phyloP scores from a whole-genome alignment of 306 rosid species.

The Acacia acuminata region DNA sequence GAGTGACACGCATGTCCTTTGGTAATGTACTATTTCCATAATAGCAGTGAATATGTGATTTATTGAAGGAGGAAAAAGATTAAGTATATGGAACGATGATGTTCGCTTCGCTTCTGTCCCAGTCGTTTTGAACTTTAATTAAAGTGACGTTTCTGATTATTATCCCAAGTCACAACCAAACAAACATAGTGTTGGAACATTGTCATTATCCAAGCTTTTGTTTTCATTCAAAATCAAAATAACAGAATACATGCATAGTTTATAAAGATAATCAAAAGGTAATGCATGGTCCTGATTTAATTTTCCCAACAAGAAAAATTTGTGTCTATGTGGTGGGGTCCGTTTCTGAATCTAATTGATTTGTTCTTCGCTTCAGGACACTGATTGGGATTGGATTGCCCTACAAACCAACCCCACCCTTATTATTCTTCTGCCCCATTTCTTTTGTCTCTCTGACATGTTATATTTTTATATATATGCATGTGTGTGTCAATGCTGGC shows the following conservation, averaged over 20 bases:
- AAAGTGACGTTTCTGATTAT: neutral
- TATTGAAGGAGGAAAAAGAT: neutral
- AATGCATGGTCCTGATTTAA: neutral
- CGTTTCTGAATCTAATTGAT: neutral
- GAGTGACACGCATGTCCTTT: neutral
- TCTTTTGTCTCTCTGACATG: neutral
- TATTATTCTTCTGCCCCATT: neutral
- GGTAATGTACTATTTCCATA: neutral
- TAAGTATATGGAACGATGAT: neutral
- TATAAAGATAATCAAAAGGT: neutral
- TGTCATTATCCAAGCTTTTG: neutral
- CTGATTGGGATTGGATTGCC: neutral
- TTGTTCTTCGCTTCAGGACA: neutral
- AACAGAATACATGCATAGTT: neutral
- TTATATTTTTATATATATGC: too few species aligned
- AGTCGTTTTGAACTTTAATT: neutral
- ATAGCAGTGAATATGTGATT: neutral
- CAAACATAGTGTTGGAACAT: neutral
- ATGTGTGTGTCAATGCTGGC: too few species aligned
- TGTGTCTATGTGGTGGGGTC: neutral
- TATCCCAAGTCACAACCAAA: neutral
- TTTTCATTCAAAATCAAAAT: neutral
- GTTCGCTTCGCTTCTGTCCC: neutral
- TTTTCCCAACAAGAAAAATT: too few species aligned
- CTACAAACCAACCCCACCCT: neutral